These are phyloP conservation scores for Fusarium equiseti DNA, from an alignment of 2,329 filamentous ascomycete genomes.

Conservation along the genomic window DNA sequence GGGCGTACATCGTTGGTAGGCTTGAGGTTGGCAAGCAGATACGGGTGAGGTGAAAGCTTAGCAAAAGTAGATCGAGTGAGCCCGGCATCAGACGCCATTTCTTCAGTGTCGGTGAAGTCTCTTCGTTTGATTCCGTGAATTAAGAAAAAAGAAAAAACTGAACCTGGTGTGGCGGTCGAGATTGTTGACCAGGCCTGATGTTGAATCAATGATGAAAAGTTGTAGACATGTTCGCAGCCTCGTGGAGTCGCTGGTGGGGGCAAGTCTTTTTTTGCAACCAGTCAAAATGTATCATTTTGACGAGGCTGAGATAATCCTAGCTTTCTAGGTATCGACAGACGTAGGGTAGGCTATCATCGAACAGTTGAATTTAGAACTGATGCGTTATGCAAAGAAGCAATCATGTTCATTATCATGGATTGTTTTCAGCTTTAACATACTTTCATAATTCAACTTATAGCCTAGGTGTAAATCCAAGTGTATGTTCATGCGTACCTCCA, in stretches of 20 bases:
- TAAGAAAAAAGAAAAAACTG: neutral
- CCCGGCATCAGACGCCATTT: constrained; percentile 53
- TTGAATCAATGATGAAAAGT: constrained; percentile 43
- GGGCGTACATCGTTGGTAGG: constrained; percentile 63
- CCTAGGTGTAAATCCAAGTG: neutral
- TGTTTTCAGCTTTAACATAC: neutral
- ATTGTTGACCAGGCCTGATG: neutral
- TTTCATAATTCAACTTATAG: neutral
- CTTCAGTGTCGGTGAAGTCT: neutral
- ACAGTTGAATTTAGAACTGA: neutral
- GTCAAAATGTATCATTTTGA: neutral
- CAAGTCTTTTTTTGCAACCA: constrained; percentile 16
- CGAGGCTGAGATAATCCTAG: constrained; percentile 36
- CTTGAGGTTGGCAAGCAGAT: constrained; percentile 88
- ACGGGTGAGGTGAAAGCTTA: constrained; percentile 88
- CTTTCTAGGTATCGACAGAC: neutral
- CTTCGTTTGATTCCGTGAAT: neutral
- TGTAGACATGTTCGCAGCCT: constrained; percentile 45
- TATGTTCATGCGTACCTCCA: neutral
- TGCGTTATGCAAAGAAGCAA: neutral
- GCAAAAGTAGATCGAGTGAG: constrained; percentile 80
- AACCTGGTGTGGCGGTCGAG: neutral
- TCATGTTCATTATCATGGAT: neutral
- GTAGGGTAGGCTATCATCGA: constrained; percentile 13
- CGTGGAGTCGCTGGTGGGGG: constrained; percentile 27